phyloP scores from a whole-genome alignment of 805 yeast genomes.

The Wickerhamiella siamensis region DNA sequence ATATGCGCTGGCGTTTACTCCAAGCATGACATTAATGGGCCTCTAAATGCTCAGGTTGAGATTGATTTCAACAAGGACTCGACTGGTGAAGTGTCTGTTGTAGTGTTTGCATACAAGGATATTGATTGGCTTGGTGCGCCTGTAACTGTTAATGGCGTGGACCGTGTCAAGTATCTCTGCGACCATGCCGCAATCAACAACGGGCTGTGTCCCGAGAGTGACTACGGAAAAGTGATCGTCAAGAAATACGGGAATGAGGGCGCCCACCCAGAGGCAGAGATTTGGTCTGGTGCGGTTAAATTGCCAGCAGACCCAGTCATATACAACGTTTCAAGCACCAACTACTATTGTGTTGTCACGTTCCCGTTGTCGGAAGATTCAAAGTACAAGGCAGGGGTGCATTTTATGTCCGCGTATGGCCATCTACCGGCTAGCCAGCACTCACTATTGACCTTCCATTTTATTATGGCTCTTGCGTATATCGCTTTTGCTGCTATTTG shows the following conservation, averaged over 20 bases:
- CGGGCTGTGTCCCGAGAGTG: slow-evolving; percentile 39
- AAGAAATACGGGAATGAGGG: slow-evolving; percentile 34
- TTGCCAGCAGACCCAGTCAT: slow-evolving; percentile 28
- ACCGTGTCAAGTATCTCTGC: slow-evolving; percentile 50
- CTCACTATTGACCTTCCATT: slow-evolving; percentile 82
- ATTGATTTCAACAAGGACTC: slow-evolving; percentile 11
- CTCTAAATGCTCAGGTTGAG: slow-evolving; percentile 10
- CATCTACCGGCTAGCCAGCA: slow-evolving; percentile 77
- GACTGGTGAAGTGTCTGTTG: slow-evolving; percentile 36
- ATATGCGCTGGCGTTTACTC: slow-evolving; percentile 86
- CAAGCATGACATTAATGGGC: slow-evolving; percentile 76
- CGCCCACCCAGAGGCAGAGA: slow-evolving; percentile 40
- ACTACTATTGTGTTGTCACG: slow-evolving; percentile 84
- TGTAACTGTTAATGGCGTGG: slow-evolving; percentile 23
- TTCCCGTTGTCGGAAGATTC: slow-evolving; percentile 30
- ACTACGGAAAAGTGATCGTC: slow-evolving; percentile 52
- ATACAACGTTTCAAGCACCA: slow-evolving; percentile 60
- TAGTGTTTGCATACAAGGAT: slow-evolving; percentile 77
- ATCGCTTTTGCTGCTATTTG: slow-evolving; percentile 70
- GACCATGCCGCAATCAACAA: slow-evolving; percentile 47
- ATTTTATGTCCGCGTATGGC: slow-evolving; percentile 87
- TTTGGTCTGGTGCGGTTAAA: neutral
- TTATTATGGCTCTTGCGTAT: slow-evolving; percentile 69
- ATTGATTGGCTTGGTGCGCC: slow-evolving; percentile 48
- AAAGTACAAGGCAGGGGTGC: slow-evolving; percentile 50